phyloP scores from a whole-genome alignment of 192 early-diverging fungal species.

The Podila clonocystis region DNA sequence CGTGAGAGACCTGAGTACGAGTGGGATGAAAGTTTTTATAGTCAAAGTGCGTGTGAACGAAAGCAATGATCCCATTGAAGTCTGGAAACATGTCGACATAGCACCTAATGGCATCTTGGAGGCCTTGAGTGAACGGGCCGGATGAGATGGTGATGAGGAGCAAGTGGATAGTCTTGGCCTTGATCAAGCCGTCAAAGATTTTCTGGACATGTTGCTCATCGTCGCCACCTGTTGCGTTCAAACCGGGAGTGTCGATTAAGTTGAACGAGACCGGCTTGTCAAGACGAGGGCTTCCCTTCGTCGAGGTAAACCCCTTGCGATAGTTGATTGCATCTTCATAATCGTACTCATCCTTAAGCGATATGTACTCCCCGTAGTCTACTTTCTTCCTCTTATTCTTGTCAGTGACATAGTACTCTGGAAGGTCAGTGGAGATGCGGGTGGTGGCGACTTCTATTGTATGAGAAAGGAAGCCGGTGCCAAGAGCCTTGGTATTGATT shows the following conservation, averaged over 20 bases:
- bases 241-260: constrained; percentile 1
- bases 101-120: not conserved
- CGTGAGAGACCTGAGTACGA: not conserved
- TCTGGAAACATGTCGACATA: constrained; percentile 21
- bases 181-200: not conserved
- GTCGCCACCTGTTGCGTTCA: not conserved
- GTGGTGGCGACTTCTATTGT: not conserved
- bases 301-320: not conserved
- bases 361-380: not conserved
- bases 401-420: not conserved
- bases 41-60: constrained; percentile 17
- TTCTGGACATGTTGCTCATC: not conserved
- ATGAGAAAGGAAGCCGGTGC: constrained; percentile 2
- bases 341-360: not conserved
- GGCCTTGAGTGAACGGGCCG: not conserved
- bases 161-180: not conserved
- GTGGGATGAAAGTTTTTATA: constrained; percentile 8
- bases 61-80: constrained; percentile 21
- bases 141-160: constrained; percentile 1
- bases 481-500: constrained; percentile 3
- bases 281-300: too few species aligned
- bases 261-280: not conserved
- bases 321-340: not conserved
- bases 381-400: not conserved
- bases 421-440: not conserved